Evolutionary conservation across 306 rosid species (phyloP), one percentile per base, ranked within the genome.

Genomic region (Echinosophora koreensis): DNA sequence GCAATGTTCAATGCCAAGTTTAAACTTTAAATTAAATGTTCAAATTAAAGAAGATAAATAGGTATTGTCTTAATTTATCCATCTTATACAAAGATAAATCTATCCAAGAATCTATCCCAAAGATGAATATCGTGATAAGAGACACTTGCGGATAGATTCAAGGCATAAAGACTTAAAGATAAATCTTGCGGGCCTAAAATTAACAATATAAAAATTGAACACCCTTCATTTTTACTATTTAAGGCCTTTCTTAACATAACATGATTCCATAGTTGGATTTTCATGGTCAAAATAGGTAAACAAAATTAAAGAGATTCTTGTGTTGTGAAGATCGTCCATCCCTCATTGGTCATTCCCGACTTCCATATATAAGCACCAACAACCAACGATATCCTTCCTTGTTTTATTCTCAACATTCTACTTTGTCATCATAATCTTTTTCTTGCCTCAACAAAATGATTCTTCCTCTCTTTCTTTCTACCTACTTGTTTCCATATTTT

Each of bases 311-410:
- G 37, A 51, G 17, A 54, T 37, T 61, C 10, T 35, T 50, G 28
- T 56, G 39, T 66, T 71, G 22, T 78, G 16, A 68, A 71, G 34
- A 55, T 84, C 52, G 30, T 59, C 69, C 69, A 71, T 65, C 72
- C 15, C 75, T 57, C 41, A 28, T 18, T 66, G 18, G 9, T 68
- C 13, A 0, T 59, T 59, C 15, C 8, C 16, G 47, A 1, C 63
- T 66, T 75, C 42, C 69, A 66, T 52, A 44, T 63, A 39, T 14
- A 76, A 77, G 14, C 77, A 67, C 58, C 81, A 68, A 64, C 58
- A 67, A 60, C 62, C 70, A 38, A 30, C 32, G 3, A 30, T 30
- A 30, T 27, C 39, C 39, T 57, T 62, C 28, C 76, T n/a, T 44
- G 13, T 10, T 71, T 73, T 64, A 42, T 54, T 4, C 34, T 76